These are phyloP conservation scores for Clavaria fumosa DNA, from an alignment of 768 basidiomycete species.

Conservation along the genomic window DNA sequence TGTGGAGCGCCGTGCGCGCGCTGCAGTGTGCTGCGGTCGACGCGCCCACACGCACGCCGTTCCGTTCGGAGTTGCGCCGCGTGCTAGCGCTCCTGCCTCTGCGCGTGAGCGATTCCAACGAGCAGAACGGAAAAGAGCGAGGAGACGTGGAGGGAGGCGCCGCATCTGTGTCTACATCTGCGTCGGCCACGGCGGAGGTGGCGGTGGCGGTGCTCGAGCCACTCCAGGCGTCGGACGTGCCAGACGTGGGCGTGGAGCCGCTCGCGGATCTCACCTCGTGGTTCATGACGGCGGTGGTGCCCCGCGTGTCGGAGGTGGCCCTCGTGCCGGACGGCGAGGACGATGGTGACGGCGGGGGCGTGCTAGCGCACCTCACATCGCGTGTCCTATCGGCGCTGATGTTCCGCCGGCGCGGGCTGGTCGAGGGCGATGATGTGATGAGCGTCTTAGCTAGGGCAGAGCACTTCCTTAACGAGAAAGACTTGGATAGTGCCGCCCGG, in stretches of 20 bases:
- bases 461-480: slow-evolving; percentile 81
- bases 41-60: slow-evolving; percentile 57
- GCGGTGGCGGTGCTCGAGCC: slow-evolving; percentile 47
- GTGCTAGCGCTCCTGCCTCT: too few relatives aligned
- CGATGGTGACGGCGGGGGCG: slow-evolving; percentile 74
- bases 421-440: slow-evolving; percentile 68
- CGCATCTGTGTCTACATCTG: slow-evolving; percentile 65
- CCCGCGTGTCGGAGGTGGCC: slow-evolving; percentile 76
- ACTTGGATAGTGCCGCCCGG: slow-evolving; percentile 75
- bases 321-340: slow-evolving; percentile 90
- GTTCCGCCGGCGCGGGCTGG: slow-evolving; percentile 70
- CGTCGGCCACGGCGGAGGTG: slow-evolving; percentile 58
- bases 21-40: slow-evolving; percentile 50
- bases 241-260: slow-evolving; percentile 74
- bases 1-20: slow-evolving; percentile 88
- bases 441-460: slow-evolving; percentile 83
- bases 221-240: slow-evolving; percentile 55
- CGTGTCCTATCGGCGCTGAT: slow-evolving; percentile 55
- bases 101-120: too few relatives aligned
- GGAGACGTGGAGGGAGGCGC: too few relatives aligned
- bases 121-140: too few relatives aligned
- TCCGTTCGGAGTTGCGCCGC: slow-evolving; percentile 82
- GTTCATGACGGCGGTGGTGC: slow-evolving; percentile 74
- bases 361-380: slow-evolving; percentile 79
- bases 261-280: slow-evolving; percentile 82